Base-by-base conservation (phyloP, 2,329 filamentous ascomycete species). In the Arachnomyces sp. region DNA sequence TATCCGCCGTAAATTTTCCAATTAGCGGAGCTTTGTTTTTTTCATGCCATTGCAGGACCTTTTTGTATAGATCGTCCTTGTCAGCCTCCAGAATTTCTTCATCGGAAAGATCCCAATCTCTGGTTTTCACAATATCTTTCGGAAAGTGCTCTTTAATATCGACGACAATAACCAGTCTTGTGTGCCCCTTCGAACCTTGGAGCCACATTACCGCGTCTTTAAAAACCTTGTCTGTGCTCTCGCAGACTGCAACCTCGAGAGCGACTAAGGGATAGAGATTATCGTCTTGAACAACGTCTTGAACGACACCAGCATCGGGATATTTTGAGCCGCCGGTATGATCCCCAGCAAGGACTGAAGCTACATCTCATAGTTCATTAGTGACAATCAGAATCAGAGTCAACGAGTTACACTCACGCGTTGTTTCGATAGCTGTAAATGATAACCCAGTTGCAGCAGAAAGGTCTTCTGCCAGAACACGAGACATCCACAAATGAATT, bases 31-130 rank as follows among this genome's bases (percentile, higher is more conserved):
- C 13, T 38, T 33, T 31, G 17, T 42, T 42, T 33, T 38, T 29
- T 18, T 38, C 32, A 28, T 42, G 40, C 40, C 40, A 42, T 15
- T 33, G 40, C 2, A 42, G 40, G 33, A 42, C 38, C 12, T 42
- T 34, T 28, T 42, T 29, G 14, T 34, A 33, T 34, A 42, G 40
- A 25, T 38, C 17, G 34, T 12, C 3, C 4, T 17, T 6, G 13
- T 38, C 16, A 16, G 38, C 13, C 17, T 28, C 9, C 14, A 18
- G 12, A 42, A 42, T 34, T 38, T 21, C 28, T 28, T 42, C 28
- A 16, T 31, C 38, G 3, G 40, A 38, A 38, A 42, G 34, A 3
- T 35, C 40, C 40, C 40, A 42, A 30, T 42, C 40, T 34, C 34
- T 32, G 13, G 34, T 33, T 34, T 31, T n/a, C n/a, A n/a, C n/a